These are phyloP conservation scores for Clathrospora elynae DNA, from an alignment of 2,329 filamentous ascomycete species.

Conservation along the genomic window DNA sequence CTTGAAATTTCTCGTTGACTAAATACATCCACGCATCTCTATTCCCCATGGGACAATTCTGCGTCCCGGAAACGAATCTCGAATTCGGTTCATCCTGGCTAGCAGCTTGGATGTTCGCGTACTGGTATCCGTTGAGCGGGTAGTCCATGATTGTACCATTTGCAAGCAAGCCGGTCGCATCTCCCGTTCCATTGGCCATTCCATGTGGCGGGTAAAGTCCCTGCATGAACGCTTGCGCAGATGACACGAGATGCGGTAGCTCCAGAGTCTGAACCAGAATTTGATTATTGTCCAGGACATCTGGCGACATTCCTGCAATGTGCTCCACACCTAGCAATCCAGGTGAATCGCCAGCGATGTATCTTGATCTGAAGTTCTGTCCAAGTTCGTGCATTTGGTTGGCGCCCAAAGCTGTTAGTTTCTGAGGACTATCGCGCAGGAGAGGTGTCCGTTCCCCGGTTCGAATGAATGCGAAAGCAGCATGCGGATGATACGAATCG, in stretches of 20 bases:
- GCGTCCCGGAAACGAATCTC: constrained; percentile 57
- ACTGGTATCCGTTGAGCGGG: constrained; percentile 64
- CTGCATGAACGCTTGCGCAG: constrained; percentile 66
- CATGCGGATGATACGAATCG: constrained; percentile 47
- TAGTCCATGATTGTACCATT: constrained; percentile 55
- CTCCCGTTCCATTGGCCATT: constrained; percentile 30
- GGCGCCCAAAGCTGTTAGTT: constrained; percentile 61
- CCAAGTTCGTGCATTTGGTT: constrained; percentile 59
- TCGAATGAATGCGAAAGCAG: constrained; percentile 59
- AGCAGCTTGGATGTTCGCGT: constrained; percentile 56
- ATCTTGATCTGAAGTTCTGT: constrained; percentile 58
- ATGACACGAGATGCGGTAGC: constrained; percentile 55
- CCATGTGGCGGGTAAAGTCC: constrained; percentile 62
- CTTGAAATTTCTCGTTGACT: constrained; percentile 48
- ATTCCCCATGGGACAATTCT: constrained; percentile 51
- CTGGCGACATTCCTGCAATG: constrained; percentile 51
- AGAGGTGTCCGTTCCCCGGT: constrained; percentile 62
- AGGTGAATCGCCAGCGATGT: constrained; percentile 47
- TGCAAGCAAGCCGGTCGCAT: constrained; percentile 52
- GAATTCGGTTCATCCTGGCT: constrained; percentile 56
- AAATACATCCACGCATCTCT: constrained; percentile 50
- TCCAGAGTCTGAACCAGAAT: constrained; percentile 56
- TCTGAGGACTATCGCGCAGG: constrained; percentile 32
- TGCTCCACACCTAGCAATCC: constrained; percentile 33
- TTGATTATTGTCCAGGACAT: constrained; percentile 54